Conservation (phyloP, 441 rosid genomes). For the Euphorbia corollata region DNA sequence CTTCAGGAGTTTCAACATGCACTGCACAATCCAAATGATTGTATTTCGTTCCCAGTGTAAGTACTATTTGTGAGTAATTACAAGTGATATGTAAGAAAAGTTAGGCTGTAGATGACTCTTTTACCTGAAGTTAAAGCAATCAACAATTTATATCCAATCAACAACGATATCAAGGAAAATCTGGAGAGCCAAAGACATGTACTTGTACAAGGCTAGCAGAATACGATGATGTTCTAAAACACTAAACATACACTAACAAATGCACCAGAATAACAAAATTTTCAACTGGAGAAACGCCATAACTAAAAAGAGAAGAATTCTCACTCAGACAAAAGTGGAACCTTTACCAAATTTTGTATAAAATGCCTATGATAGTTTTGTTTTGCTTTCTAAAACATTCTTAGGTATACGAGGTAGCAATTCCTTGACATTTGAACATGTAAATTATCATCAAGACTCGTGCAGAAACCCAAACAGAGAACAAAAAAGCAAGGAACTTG, state of each 20-base stretch:
- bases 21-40: background rate
- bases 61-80: too few species aligned
- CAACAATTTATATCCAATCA: background rate
- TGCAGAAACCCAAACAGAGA: background rate
- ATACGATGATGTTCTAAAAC: background rate
- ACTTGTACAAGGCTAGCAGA: background rate
- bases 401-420: background rate
- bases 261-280: background rate
- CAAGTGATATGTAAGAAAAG: background rate
- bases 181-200: background rate
- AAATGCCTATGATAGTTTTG: background rate
- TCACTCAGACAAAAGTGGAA: background rate
- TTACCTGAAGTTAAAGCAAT: background rate
- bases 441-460: background rate
- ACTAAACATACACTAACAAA: background rate
- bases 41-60: background rate
- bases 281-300: background rate
- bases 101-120: background rate
- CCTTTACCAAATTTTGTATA: background rate
- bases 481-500: background rate
- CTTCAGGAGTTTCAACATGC: background rate
- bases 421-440: constrained; percentile 9
- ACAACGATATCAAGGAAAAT: constrained; percentile 1
- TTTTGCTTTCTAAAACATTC: too few species aligned
- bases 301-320: background rate